Percentiles rank a stretch among this genome's conserved stretches.
These are phyloP conservation scores for Pezicula carpinea DNA, from an alignment of 2,329 filamentous ascomycete genomes.

Conservation along the genomic window DNA sequence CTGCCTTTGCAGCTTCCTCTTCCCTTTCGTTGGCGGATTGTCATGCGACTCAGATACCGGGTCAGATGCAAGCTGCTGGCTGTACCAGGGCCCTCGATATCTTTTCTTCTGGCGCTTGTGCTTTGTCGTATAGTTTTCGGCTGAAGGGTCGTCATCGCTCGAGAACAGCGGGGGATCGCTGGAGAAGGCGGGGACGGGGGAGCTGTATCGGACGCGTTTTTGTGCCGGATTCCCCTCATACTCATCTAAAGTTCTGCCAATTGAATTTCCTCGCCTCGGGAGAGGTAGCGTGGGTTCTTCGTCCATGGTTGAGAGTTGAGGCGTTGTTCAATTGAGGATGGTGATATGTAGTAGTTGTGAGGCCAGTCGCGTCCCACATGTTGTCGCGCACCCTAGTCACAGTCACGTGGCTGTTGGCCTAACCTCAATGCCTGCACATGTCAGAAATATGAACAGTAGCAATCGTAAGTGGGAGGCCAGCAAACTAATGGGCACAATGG, in stretches of 20 bases:
- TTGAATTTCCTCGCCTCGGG: conserved; percentile 19
- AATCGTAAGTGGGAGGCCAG: too few relatives aligned
- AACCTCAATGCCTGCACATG: too few relatives aligned
- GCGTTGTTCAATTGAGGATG: background rate
- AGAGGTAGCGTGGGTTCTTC: conserved; percentile 32
- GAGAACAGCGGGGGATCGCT: conserved; percentile 70
- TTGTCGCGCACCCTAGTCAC: too few relatives aligned
- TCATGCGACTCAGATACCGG: conserved; percentile 7
- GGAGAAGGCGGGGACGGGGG: conserved; percentile 43
- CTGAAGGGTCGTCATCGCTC: conserved; percentile 63
- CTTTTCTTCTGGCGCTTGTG: conserved; percentile 55
- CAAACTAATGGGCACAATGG: too few relatives aligned
- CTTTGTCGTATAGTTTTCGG: conserved; percentile 62
- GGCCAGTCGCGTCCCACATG: too few relatives aligned
- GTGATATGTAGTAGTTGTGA: too few relatives aligned
- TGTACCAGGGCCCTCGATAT: conserved; percentile 65
- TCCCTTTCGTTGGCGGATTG: conserved; percentile 26
- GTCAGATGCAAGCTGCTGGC: conserved; percentile 44
- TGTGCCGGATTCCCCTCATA: conserved; percentile 21
- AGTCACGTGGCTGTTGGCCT: too few relatives aligned
- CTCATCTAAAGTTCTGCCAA: conserved; percentile 5
- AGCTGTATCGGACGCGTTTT: conserved; percentile 35
- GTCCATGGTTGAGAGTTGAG: background rate
- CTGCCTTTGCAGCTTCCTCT: conserved; percentile 52
- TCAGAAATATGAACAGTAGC: too few relatives aligned